phyloP scores from a whole-genome alignment of 1,284 basidiomycete species.

The Tilletia walkeri region DNA sequence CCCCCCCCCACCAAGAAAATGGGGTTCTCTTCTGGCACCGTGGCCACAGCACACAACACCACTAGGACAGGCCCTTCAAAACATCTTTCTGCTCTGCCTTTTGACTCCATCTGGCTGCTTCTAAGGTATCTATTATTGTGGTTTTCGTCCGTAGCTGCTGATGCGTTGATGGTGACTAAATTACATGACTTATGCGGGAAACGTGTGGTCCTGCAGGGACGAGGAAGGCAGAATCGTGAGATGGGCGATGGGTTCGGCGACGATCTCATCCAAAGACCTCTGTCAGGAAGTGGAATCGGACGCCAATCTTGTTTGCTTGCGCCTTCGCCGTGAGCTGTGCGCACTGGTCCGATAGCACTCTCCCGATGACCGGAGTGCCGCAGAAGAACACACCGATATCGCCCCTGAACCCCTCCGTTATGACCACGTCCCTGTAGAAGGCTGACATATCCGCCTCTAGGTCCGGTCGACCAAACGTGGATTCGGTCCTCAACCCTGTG shows the following conservation, averaged over 20 bases:
- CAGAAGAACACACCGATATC: constrained; percentile 22
- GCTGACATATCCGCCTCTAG: not conserved
- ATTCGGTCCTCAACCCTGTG: constrained; percentile 14
- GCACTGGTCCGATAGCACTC: constrained; percentile 12
- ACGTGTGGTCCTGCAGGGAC: no score
- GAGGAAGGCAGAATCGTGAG: no score
- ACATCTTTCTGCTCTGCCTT: no score
- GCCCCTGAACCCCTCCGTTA: not conserved
- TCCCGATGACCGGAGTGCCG: constrained; percentile 14
- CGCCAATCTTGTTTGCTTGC: not conserved
- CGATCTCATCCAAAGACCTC: constrained; percentile 18
- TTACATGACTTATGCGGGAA: no score
- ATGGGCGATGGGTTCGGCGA: not conserved
- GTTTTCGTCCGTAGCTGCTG: no score
- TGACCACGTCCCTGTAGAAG: constrained; percentile 15
- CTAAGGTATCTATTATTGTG: no score
- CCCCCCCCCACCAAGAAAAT: no score
- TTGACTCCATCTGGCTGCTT: no score
- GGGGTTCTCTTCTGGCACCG: no score
- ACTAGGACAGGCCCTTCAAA: no score
- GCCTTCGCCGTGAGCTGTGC: not conserved
- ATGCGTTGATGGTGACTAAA: no score
- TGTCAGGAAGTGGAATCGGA: constrained; percentile 18
- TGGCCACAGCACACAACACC: no score
- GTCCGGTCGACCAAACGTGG: constrained; percentile 19